Conservation (phyloP, 345 rosid species). For the Eucalyptus pumila region DNA sequence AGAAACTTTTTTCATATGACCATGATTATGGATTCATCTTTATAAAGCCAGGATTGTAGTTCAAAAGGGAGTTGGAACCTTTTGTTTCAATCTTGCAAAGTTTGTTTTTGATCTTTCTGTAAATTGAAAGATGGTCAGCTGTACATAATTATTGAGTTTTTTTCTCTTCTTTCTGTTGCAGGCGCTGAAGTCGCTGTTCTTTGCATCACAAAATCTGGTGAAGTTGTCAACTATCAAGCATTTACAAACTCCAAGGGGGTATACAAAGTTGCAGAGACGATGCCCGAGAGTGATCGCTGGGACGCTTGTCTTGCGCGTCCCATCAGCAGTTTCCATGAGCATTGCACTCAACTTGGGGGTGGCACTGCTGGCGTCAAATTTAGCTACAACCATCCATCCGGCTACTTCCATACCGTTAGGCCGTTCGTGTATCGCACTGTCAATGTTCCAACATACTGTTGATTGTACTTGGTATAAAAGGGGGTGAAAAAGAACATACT, state of each 20-base stretch:
- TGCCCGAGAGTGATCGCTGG: slow-evolving; percentile 97
- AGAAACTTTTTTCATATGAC: not conserved
- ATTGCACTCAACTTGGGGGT: slow-evolving; percentile 51
- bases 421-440: slow-evolving; percentile 65
- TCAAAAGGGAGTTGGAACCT: not conserved
- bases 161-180: not conserved
- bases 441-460: slow-evolving; percentile 47
- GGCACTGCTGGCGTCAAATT: slow-evolving; percentile 69
- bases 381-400: slow-evolving; percentile 66
- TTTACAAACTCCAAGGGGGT: slow-evolving; percentile 75
- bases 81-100: not conserved
- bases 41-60: not conserved
- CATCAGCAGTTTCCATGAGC: slow-evolving; percentile 77
- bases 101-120: not conserved
- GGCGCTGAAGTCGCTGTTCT: slow-evolving; percentile 99
- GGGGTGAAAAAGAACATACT: not conserved
- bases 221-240: slow-evolving; percentile 89
- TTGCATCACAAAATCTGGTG: slow-evolving; percentile 88
- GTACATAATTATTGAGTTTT: not conserved
- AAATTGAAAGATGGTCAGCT: not conserved
- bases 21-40: not conserved
- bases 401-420: slow-evolving; percentile 56
- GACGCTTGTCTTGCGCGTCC: slow-evolving; percentile 87
- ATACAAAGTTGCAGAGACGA: slow-evolving; percentile 86
- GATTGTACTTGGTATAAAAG: not conserved